Base-by-base conservation (phyloP, 176 grass and related monocot species). In the Poa pratensis region DNA sequence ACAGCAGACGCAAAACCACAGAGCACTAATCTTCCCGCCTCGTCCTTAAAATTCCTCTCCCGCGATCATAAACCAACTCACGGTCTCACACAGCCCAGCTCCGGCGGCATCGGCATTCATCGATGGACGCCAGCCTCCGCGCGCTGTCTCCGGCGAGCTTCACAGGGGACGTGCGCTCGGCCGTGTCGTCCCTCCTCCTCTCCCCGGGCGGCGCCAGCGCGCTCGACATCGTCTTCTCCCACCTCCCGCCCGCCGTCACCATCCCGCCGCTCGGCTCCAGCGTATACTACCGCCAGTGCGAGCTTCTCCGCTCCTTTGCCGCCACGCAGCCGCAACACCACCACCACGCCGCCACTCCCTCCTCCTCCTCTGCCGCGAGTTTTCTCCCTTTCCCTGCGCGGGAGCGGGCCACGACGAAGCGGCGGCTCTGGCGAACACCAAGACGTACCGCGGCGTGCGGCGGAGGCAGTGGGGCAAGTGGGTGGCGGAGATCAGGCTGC, bases 381-480 rank as follows among this genome's bases (percentile, higher is more conserved):
- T 70, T 69, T n/a, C 39, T 42, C 8, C 40, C 7, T 46, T 71
- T 24, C 39, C 20, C 1, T 20, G 39, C 7, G 27, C 28, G 23
- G 51, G 39, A 3, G 27, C 28, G 23, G 51, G 37, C 48, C 70
- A 43, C 52, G 77, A 50, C 27, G 40, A 1, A 42, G 86, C 69
- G 16, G 60, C 43, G 1, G 51, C 52, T 16, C 57, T 60, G 66
- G 40, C 40, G 40, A 42, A 42, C 7, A 42, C 40, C 40, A 42
- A 42, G 40, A 42, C 40, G 16, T 99, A 99, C 88, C 96, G 96
- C 42, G 96, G 96, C 18, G 96, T 99, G 57, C 84, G 97, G 39
- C 97, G 96, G 94, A 86, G 97, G 2, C 97, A 99, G 90, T 99
- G 97, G 97, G 97, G 97, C 39, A 99, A 99, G 90, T 99, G 97